Base-by-base conservation (phyloP, 2,329 filamentous ascomycete species). In the Phyllosticta capitalensis region DNA sequence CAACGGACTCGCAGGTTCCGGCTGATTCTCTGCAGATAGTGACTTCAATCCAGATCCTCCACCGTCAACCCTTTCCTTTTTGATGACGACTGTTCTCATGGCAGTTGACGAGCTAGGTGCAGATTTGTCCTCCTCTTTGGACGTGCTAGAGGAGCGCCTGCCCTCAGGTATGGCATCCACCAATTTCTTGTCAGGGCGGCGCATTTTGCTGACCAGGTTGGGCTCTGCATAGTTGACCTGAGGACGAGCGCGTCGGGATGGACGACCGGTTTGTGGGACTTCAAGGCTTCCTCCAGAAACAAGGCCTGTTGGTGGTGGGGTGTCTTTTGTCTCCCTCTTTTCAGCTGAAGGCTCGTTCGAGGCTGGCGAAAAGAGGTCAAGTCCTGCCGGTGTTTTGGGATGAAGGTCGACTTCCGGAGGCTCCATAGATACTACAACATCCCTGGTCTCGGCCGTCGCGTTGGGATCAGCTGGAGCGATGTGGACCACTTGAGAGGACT, bases 151-250 rank as follows among this genome's bases (percentile, higher is more conserved):
- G 3, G 58, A 59, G 14, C 55, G 48, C 52, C 63, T 51, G 26
- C 58, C 20, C 24, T 61, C 57, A 19, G 49, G 49, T 14, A 80
- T 71, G 1, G 78, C 78, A 64, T 79, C 76, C 1, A 74, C 74
- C 57, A 79, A 67, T 55, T 77, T 71, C 62, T 78, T 77, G 55
- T 71, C 71, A 1, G 77, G 76, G 24, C 78, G 72, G 20, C 78
- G 71, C 77, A 80, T 79, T 64, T 80, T 80, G 17, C 72, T 74
- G 52, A 71, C 70, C 17, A 80, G 67, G 54, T 71, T 78, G 1
- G 78, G 78, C 62, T 79, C 77, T 12, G 78, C 76, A 61, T 79
- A 79, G 66, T 75, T 79, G 54, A 79, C 76, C 33, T 75, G 72
- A 19, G 75, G 68, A 22, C 78, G 71, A 14, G 76, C 76, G 61